Conservation (phyloP, 352 stramenopile genomes). For the Phytophthora macrochlamydospora region DNA sequence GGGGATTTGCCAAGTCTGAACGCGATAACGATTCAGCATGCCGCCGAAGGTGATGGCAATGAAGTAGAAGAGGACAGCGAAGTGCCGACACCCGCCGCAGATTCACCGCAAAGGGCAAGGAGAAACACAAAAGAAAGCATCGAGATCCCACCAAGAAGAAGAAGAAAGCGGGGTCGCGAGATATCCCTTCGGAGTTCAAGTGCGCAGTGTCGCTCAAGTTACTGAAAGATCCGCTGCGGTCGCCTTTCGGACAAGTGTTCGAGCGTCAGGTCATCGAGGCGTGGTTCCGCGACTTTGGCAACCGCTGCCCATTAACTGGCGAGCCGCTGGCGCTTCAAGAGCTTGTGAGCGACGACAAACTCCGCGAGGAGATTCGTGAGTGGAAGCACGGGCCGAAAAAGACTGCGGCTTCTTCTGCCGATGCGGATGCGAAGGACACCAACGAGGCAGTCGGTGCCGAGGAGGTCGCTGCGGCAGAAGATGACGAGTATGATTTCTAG, state of each 20-base stretch:
- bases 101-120: slow-evolving; percentile 23
- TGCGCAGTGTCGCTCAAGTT: slow-evolving; percentile 79
- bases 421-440: slow-evolving; percentile 10
- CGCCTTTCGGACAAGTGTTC: slow-evolving; percentile 80
- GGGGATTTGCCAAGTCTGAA: slow-evolving; percentile 73
- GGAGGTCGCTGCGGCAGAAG: slow-evolving; percentile 9
- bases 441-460: slow-evolving; percentile 3
- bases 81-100: slow-evolving; percentile 25
- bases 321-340: slow-evolving; percentile 66
- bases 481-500: slow-evolving; percentile 36
- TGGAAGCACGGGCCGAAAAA: slow-evolving; percentile 66
- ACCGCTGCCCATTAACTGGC: slow-evolving; percentile 76
- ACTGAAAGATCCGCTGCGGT: slow-evolving; percentile 69
- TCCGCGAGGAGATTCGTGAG: slow-evolving; percentile 60
- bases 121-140: slow-evolving; percentile 29
- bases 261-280: slow-evolving; percentile 78
- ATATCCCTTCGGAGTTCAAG: slow-evolving; percentile 66
- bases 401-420: neutral
- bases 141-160: slow-evolving; percentile 41
- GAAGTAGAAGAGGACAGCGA: slow-evolving; percentile 37
- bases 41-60: slow-evolving; percentile 24
- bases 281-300: slow-evolving; percentile 86
- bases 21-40: slow-evolving; percentile 71
- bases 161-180: slow-evolving; percentile 24
- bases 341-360: slow-evolving; percentile 52